Conservation (phyloP, 805 yeast genomes). For the Yarrowia porcina region DNA sequence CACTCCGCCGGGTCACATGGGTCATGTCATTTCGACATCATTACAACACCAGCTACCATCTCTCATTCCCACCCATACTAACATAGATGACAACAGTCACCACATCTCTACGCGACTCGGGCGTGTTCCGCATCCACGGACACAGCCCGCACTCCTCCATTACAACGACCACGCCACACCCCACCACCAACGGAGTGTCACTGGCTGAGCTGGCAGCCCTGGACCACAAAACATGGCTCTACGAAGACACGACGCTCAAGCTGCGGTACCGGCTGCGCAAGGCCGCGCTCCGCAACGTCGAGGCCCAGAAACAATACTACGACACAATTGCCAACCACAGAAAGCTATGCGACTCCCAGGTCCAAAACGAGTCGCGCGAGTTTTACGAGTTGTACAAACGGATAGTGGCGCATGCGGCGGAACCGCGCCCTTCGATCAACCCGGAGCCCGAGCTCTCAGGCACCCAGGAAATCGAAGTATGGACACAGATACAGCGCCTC, state of each 20-base stretch:
- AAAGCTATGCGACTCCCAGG: slow-evolving; percentile 15
- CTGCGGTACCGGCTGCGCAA: slow-evolving; percentile 21
- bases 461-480: slow-evolving; percentile 11
- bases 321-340: slow-evolving; percentile 8
- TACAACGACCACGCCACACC: background rate
- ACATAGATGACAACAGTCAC: slow-evolving; percentile 24
- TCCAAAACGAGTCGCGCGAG: slow-evolving; percentile 19
- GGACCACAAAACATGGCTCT: slow-evolving; percentile 21
- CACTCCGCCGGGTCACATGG: slow-evolving; percentile 22
- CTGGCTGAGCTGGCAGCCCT: slow-evolving; percentile 18
- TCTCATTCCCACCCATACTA: background rate
- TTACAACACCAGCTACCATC: background rate
- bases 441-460: slow-evolving; percentile 10
- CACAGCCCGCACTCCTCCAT: background rate
- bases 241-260: slow-evolving; percentile 22
- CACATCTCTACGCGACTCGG: slow-evolving; percentile 25
- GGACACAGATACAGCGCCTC: slow-evolving; percentile 7
- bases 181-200: background rate
- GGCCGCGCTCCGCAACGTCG: slow-evolving; percentile 11
- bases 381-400: slow-evolving; percentile 7
- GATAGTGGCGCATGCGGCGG: slow-evolving; percentile 7
- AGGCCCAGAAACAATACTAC: slow-evolving; percentile 6
- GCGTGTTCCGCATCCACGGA: slow-evolving; percentile 23
- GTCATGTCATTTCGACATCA: background rate
- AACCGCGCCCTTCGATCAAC: slow-evolving; percentile 17